Evolutionary conservation across 345 rosid species (phyloP).

Genomic region (Citrus unshiu): DNA sequence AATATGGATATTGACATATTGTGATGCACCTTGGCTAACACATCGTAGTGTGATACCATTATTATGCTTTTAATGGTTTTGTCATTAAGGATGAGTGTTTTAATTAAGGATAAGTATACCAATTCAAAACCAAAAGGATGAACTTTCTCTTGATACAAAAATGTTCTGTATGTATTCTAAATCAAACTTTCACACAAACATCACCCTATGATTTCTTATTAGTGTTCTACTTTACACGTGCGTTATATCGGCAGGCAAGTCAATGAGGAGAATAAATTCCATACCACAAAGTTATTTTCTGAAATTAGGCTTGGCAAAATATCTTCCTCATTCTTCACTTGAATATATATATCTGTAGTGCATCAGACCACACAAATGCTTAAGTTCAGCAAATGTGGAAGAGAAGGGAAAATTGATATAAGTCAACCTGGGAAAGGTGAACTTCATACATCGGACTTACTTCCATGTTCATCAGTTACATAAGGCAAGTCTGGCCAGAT

Average conservation of each 20-base stretch:
- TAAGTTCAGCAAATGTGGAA: slow-evolving; percentile 4
- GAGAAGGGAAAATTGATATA: neutral
- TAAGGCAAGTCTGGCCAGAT: slow-evolving; percentile 87
- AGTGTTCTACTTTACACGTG: neutral
- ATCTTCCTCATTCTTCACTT: slow-evolving; percentile 82
- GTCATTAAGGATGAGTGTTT: too few species aligned
- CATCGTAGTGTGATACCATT: neutral
- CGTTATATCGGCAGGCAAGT: neutral
- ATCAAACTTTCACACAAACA: neutral
- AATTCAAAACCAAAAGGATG: neutral
- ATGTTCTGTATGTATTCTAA: neutral
- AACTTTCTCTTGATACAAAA: neutral
- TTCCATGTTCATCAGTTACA: slow-evolving; percentile 80
- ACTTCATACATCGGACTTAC: slow-evolving; percentile 39
- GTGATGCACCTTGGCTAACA: neutral
- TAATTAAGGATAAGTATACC: neutral
- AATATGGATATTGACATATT: slow-evolving; percentile 5
- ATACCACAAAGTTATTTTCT: slow-evolving; percentile 76
- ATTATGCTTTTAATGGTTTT: neutral
- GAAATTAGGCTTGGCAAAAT: slow-evolving; percentile 60
- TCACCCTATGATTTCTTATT: neutral
- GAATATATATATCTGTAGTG: slow-evolving; percentile 75
- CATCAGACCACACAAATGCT: slow-evolving; percentile 11
- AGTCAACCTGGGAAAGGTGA: neutral
- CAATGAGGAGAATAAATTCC: slow-evolving; percentile 17